Evolutionary conservation across 192 early-diverging fungal genomes (phyloP).

Genomic region (Coemansia sp.): DNA sequence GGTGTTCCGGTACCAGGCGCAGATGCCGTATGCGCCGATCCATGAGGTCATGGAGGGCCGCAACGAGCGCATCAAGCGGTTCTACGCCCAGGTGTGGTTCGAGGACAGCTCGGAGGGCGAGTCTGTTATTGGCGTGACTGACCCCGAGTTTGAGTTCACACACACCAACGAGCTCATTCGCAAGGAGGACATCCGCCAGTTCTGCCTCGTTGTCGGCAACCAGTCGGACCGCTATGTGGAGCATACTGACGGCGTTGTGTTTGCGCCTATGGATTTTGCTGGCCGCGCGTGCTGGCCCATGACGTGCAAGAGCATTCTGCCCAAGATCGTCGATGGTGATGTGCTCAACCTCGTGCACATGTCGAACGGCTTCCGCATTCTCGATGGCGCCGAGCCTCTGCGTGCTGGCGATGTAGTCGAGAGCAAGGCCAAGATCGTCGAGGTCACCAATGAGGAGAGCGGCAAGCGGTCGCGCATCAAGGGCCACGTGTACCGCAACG

Average conservation of each 20-base stretch:
- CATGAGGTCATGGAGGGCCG: conserved; percentile 59
- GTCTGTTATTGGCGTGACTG: conserved; percentile 59
- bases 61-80: conserved; percentile 79
- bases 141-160: conserved; percentile 69
- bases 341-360: conserved; percentile 90
- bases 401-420: conserved; percentile 80
- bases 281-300: conserved; percentile 73
- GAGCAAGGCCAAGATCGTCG: conserved; percentile 80
- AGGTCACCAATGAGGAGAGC: conserved; percentile 83
- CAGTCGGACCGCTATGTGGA: conserved; percentile 82
- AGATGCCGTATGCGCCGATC: conserved; percentile 77
- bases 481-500: conserved; percentile 71
- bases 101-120: conserved; percentile 52
- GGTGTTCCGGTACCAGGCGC: conserved; percentile 77
- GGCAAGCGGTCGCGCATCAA: conserved; percentile 93
- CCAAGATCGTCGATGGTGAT: conserved; percentile 92
- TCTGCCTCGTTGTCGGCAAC: conserved; percentile 57
- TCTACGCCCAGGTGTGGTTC: conserved; percentile 66
- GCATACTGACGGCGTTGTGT: conserved; percentile 89
- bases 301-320: conserved; percentile 89
- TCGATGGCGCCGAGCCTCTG: conserved; percentile 72
- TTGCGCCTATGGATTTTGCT: conserved; percentile 69
- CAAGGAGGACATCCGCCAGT: conserved; percentile 95
- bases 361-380: conserved; percentile 88
- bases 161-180: conserved; percentile 16